These are phyloP conservation scores for Hypomyces perniciosus DNA, from an alignment of 2,329 filamentous ascomycete species.

Conservation along the genomic window DNA sequence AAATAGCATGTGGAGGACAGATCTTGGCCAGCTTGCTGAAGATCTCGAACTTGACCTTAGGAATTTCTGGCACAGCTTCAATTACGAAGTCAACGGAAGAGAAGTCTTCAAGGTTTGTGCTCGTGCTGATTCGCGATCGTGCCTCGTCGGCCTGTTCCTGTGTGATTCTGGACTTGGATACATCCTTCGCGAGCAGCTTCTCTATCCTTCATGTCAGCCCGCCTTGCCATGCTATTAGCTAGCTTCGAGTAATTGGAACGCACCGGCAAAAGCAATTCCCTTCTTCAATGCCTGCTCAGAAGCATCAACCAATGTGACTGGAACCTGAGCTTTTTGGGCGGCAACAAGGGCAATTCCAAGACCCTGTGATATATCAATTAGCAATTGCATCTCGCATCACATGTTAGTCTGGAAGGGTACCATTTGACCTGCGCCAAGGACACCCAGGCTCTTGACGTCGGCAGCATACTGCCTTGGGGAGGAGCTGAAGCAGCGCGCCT, in stretches of 20 bases:
- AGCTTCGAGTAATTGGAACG: conserved; percentile 17
- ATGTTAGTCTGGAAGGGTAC: conserved; percentile 41
- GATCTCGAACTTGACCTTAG: conserved; percentile 78
- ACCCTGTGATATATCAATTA: conserved; percentile 52
- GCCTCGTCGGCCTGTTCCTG: conserved; percentile 72
- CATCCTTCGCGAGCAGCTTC: conserved; percentile 88
- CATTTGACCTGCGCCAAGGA: conserved; percentile 95
- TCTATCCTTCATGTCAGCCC: conserved; percentile 44
- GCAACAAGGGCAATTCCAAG: conserved; percentile 94
- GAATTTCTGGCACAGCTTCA: conserved; percentile 92
- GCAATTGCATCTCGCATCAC: conserved; percentile 14
- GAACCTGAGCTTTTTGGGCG: conserved; percentile 73
- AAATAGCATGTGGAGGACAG: conserved; percentile 76
- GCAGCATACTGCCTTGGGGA: conserved; percentile 54
- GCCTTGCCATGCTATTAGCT: background rate
- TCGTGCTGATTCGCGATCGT: conserved; percentile 61
- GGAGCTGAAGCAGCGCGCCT: conserved; percentile 62
- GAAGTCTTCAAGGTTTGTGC: conserved; percentile 70
- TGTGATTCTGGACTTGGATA: conserved; percentile 78
- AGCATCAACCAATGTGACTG: conserved; percentile 79
- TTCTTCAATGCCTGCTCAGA: conserved; percentile 83
- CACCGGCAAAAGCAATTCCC: conserved; percentile 82
- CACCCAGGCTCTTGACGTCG: conserved; percentile 80
- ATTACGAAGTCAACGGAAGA: conserved; percentile 92
- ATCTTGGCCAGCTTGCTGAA: conserved; percentile 78